phyloP scores from a whole-genome alignment of 2,329 filamentous ascomycete species.

The Diplodia sapinea region DNA sequence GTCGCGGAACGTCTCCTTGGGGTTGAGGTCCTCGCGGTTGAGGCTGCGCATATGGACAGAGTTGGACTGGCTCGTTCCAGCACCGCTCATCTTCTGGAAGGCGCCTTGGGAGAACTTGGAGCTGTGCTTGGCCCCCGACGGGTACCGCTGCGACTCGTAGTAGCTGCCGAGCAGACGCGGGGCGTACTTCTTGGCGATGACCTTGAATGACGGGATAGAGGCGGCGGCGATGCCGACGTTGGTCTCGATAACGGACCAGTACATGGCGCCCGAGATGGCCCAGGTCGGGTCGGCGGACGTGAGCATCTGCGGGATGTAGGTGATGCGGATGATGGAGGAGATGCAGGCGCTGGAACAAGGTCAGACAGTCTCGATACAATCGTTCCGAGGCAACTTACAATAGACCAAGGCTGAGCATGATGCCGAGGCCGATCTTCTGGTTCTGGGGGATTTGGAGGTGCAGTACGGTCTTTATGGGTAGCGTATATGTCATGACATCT shows the following conservation, averaged over 20 bases:
- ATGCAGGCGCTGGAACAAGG: conserved; percentile 24
- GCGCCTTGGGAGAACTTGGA: conserved; percentile 13
- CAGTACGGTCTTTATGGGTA: conserved; percentile 37
- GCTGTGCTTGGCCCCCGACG: conserved; percentile 9
- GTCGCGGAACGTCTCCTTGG: conserved; percentile 4
- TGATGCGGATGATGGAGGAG: conserved; percentile 31
- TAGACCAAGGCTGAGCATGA: conserved; percentile 36
- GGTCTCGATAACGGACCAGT: conserved; percentile 32
- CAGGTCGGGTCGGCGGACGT: conserved; percentile 28
- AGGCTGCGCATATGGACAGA: conserved; percentile 22
- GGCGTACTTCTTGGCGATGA: conserved; percentile 31
- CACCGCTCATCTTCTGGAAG: conserved; percentile 26
- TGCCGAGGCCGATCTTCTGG: conserved; percentile 35
- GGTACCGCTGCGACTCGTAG: conserved; percentile 30
- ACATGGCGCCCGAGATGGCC: conserved; percentile 30
- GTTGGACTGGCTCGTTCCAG: neutral
- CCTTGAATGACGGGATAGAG: conserved; percentile 32
- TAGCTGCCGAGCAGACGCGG: conserved; percentile 30
- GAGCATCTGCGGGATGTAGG: conserved; percentile 31
- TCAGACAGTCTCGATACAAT: neutral
- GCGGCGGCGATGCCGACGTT: conserved; percentile 31
- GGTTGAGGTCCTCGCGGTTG: conserved; percentile 16
- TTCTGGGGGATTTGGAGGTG: conserved; percentile 35
- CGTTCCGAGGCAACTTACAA: conserved; percentile 34
- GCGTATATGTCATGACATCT: conserved; percentile 37